Conservation (phyloP, 2,329 filamentous ascomycete genomes). For the Graphium sp. region DNA sequence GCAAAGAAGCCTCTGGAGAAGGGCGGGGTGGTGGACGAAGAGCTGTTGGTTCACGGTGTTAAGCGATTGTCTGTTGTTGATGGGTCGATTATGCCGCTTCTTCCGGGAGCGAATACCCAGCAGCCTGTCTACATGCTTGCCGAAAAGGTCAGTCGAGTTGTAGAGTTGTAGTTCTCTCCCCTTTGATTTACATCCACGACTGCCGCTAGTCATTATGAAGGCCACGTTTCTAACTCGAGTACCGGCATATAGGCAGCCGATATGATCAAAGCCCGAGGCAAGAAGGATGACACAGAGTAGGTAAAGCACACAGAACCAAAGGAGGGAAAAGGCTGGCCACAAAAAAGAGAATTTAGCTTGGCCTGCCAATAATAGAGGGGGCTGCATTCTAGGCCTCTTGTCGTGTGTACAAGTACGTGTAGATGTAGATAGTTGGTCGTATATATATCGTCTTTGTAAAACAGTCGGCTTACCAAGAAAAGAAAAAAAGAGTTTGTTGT, state of each 20-base stretch:
- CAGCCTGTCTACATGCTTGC: slow-evolving; percentile 7
- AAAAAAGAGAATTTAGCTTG: not conserved
- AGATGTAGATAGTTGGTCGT: too few relatives aligned
- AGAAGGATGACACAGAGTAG: not conserved
- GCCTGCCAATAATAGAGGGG: too few relatives aligned
- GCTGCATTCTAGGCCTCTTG: too few relatives aligned
- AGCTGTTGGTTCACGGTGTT: slow-evolving; percentile 7
- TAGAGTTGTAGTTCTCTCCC: too few relatives aligned
- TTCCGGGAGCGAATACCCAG: slow-evolving; percentile 8
- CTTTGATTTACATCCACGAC: too few relatives aligned
- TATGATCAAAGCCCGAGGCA: slow-evolving; percentile 6
- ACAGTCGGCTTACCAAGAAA: too few relatives aligned
- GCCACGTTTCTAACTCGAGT: too few relatives aligned
- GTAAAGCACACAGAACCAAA: not conserved
- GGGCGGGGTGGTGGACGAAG: slow-evolving; percentile 7
- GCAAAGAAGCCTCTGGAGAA: slow-evolving; percentile 7
- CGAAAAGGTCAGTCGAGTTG: slow-evolving; percentile 6
- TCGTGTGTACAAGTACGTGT: too few relatives aligned
- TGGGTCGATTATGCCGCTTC: slow-evolving; percentile 7
- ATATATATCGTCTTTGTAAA: too few relatives aligned
- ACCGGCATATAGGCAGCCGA: slow-evolving; percentile 5
- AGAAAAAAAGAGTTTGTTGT: too few relatives aligned
- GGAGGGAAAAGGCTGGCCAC: not conserved
- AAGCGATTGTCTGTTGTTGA: slow-evolving; percentile 6
- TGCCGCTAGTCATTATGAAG: not conserved